Percentiles rank a stretch among this genome's conserved stretches.
phyloP scores from a whole-genome alignment of 768 basidiomycete genomes.

The Xerocomellus dryophilus region DNA sequence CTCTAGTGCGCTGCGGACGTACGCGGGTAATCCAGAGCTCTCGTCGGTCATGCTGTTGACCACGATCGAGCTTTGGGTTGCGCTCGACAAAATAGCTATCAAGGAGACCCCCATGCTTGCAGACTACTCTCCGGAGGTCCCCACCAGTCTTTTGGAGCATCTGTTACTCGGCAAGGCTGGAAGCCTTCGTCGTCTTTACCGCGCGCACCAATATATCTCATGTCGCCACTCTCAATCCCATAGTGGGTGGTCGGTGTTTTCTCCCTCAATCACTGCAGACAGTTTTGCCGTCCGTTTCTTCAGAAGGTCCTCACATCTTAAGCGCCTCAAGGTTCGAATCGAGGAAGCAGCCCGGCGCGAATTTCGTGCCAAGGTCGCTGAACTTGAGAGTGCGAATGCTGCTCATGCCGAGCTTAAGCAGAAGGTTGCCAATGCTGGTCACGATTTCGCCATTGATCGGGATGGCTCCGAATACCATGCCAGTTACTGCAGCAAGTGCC shows the following conservation, averaged over 20 bases:
- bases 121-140: slow-evolving; percentile 36
- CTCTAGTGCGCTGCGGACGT: slow-evolving; percentile 23
- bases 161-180: slow-evolving; percentile 30
- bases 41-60: slow-evolving; percentile 44
- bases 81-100: slow-evolving; percentile 29
- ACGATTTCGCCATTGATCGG: not conserved
- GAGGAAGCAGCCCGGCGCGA: slow-evolving; percentile 23
- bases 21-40: slow-evolving; percentile 37
- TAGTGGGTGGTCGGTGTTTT: slow-evolving; percentile 35
- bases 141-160: slow-evolving; percentile 21
- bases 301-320: slow-evolving; percentile 18
- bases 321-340: slow-evolving; percentile 29
- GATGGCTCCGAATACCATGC: not conserved
- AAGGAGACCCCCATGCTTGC: slow-evolving; percentile 24
- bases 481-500: slow-evolving; percentile 31
- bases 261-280: slow-evolving; percentile 3
- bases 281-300: slow-evolving; percentile 40
- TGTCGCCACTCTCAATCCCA: slow-evolving; percentile 24
- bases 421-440: slow-evolving; percentile 3
- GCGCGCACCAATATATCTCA: slow-evolving; percentile 32
- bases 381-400: slow-evolving; percentile 28
- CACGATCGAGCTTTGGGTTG: slow-evolving; percentile 37
- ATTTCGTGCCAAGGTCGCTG: slow-evolving; percentile 22
- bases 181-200: slow-evolving; percentile 28
- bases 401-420: slow-evolving; percentile 16